Percentiles rank a stretch among this genome's conserved stretches.
These are phyloP conservation scores for Neofusicoccum ribis DNA, from an alignment of 2,329 filamentous ascomycete genomes.

Conservation along the genomic window DNA sequence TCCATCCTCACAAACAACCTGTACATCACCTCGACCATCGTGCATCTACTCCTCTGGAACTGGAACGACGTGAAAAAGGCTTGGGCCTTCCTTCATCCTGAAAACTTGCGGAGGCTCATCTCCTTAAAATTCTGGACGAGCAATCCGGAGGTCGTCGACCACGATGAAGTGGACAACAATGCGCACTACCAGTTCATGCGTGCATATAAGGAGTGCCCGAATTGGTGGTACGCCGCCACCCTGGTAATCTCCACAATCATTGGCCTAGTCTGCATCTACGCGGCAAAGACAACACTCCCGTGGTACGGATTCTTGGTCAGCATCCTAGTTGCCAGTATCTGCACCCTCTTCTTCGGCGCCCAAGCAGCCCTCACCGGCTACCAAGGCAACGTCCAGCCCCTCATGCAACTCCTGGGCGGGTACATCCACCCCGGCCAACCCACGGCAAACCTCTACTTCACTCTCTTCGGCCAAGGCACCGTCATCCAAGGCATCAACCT, in stretches of 20 bases:
- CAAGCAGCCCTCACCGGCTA: slow-evolving; percentile 26
- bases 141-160: slow-evolving; percentile 26
- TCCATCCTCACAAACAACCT: slow-evolving; percentile 19
- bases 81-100: slow-evolving; percentile 32
- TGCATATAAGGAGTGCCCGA: slow-evolving; percentile 30
- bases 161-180: slow-evolving; percentile 24
- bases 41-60: slow-evolving; percentile 40
- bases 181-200: slow-evolving; percentile 36
- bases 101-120: slow-evolving; percentile 33
- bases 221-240: slow-evolving; percentile 31
- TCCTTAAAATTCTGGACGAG: slow-evolving; percentile 32
- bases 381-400: slow-evolving; percentile 23
- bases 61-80: slow-evolving; percentile 40
- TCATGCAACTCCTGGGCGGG: slow-evolving; percentile 23
- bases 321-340: slow-evolving; percentile 25
- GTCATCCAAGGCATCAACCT: slow-evolving; percentile 29
- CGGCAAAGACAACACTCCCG: slow-evolving; percentile 30
- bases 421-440: slow-evolving; percentile 27
- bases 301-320: slow-evolving; percentile 36
- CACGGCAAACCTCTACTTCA: slow-evolving; percentile 45
- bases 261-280: slow-evolving; percentile 30
- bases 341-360: slow-evolving; percentile 30
- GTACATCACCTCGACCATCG: slow-evolving; percentile 45
- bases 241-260: slow-evolving; percentile 26
- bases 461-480: slow-evolving; percentile 36